A percentile compares a stretch with the other conserved stretches of the same genome.
Conservation (phyloP, 1,139 yeast genomes). For the Scheffersomyces quercinus region DNA sequence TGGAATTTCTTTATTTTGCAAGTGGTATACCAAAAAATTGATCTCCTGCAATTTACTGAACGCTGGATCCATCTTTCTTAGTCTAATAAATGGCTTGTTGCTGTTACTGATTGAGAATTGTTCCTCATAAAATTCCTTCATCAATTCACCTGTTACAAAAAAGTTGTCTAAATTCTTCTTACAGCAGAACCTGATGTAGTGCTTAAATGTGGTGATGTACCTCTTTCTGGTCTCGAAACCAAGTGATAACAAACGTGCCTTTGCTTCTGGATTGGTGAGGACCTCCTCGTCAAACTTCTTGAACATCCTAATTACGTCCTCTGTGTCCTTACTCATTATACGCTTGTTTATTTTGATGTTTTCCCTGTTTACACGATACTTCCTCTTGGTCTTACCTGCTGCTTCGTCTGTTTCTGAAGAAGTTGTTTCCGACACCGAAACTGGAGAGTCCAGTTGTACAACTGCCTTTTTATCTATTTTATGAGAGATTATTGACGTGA, state of each 20-base stretch:
- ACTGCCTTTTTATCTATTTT: slow-evolving; percentile 4
- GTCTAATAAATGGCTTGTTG: slow-evolving; percentile 17
- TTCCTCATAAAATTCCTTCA: slow-evolving; percentile 18
- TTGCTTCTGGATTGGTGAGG: slow-evolving; percentile 17
- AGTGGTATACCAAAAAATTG: slow-evolving; percentile 16
- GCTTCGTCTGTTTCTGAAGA: no score
- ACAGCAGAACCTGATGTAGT: slow-evolving; percentile 17
- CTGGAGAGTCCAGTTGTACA: neutral
- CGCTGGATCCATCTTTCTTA: slow-evolving; percentile 20
- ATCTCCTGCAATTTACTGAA: slow-evolving; percentile 18
- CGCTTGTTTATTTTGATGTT: slow-evolving; percentile 19
- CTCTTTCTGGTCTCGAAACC: slow-evolving; percentile 19
- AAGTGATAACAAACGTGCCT: slow-evolving; percentile 14
- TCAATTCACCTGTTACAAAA: slow-evolving; percentile 18
- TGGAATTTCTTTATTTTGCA: slow-evolving; percentile 17
- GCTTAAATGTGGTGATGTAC: slow-evolving; percentile 19
- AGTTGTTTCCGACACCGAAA: neutral
- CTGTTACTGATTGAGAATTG: slow-evolving; percentile 14
- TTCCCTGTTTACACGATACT: slow-evolving; percentile 13
- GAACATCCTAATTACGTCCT: slow-evolving; percentile 17
- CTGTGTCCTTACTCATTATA: slow-evolving; percentile 19
- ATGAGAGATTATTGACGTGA: slow-evolving; percentile 11
- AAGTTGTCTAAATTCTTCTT: slow-evolving; percentile 12
- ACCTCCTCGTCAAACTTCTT: slow-evolving; percentile 19
- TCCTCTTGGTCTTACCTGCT: slow-evolving; percentile 5